Base-by-base conservation (phyloP, 2,329 filamentous ascomycete genomes). In the Davidsoniella neocaledoniae region DNA sequence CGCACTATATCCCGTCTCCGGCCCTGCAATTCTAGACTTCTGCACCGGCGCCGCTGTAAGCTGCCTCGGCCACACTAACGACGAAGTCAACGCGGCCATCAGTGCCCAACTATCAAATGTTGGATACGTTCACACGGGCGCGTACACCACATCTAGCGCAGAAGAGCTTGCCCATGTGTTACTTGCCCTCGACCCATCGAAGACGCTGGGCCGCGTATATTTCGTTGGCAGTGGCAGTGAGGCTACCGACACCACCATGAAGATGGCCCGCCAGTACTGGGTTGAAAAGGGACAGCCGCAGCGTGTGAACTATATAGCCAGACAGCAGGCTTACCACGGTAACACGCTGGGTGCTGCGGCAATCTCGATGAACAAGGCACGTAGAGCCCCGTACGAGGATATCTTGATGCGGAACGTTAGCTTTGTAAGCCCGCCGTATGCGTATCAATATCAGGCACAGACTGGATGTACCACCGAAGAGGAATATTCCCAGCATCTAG, bases 41-140 rank as follows among this genome's bases (percentile, higher is more conserved):
- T 79, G 76, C n/a, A 72, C 76, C 39, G 81, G 81, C 43, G 77
- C 80, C 12, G 77, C 77, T 6, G 81, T 85, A 5, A 69, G 76
- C 8, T 78, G 76, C 59, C 60, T 84, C 7, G 80, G 79, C 14
- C 76, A 82, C 57, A 72, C 71, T 29, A 69, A 79, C 51, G 56
- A 68, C 49, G 65, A 74, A 50, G 72, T 84, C 19, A 66, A 65
- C 25, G 62, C 69, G 16, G 77, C 77, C 1, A 68, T 83, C 26
- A 63, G 65, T 17, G 58, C 67, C 16, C 77, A 81, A 56, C 64
- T 78, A 58, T 63, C 67, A 49, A 63, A 52, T n/a, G 54, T 59
- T n/a, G 51, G 54, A 46, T 62, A 60, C 41, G 57, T 58, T 6
- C 59, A 62, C 54, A 60, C 58, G 2, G 52, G 54, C 17, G 52